Evolutionary conservation across 169 alveolate genomes (phyloP).

Genomic region (Eimeria zaria): DNA sequence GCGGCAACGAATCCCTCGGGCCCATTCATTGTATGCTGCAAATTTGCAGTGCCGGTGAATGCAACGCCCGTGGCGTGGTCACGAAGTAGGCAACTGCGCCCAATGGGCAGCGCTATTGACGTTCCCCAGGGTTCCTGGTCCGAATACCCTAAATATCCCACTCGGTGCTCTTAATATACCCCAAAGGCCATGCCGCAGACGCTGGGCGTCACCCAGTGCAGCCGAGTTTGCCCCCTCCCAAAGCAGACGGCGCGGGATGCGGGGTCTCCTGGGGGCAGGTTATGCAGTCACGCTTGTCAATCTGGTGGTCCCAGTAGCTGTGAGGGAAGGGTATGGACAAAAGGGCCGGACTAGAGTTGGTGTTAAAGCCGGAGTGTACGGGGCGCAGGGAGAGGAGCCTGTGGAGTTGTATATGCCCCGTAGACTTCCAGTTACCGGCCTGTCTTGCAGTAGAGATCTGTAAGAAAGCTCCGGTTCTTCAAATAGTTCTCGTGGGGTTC

Average conservation of each 20-base stretch:
- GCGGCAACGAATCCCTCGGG: slow-evolving; percentile 26
- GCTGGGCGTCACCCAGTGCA: neutral
- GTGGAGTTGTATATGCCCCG: neutral
- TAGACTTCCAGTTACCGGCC: neutral
- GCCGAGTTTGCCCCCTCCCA: neutral
- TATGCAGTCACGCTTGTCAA: neutral
- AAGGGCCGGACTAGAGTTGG: neutral
- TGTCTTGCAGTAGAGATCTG: neutral
- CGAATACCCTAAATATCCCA: neutral
- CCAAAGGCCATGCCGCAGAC: neutral
- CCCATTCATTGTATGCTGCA: slow-evolving; percentile 29
- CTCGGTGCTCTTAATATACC: neutral
- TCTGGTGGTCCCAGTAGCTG: neutral
- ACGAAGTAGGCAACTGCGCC: neutral
- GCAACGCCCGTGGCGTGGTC: neutral
- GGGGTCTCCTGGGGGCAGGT: neutral
- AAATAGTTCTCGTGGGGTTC: neutral
- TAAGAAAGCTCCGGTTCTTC: neutral
- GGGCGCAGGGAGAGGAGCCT: neutral
- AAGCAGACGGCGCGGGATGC: neutral
- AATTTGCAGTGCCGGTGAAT: neutral
- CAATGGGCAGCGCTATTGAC: neutral
- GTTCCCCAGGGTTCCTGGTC: neutral
- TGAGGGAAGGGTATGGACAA: neutral
- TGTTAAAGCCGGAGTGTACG: neutral